These are phyloP conservation scores for Verticillium isaacii DNA, from an alignment of 2,329 filamentous ascomycete species.

Conservation along the genomic window DNA sequence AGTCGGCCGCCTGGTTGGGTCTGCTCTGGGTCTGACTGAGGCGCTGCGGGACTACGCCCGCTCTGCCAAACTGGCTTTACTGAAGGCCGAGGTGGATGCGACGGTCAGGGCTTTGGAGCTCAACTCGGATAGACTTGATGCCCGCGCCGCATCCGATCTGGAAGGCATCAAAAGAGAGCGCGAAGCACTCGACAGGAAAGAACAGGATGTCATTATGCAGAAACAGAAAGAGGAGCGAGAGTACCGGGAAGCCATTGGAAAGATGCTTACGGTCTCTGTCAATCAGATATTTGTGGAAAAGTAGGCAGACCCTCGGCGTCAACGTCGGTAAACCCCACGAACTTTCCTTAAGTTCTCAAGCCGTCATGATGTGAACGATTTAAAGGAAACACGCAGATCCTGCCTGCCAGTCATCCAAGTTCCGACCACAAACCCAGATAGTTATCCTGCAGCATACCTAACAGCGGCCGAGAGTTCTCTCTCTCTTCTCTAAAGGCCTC, in stretches of 20 bases:
- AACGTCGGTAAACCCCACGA: conserved; percentile 20
- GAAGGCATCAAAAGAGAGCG: conserved; percentile 25
- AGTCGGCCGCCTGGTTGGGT: conserved; percentile 20
- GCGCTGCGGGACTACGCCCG: conserved; percentile 22
- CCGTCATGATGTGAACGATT: too few relatives aligned
- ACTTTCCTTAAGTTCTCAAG: too few relatives aligned
- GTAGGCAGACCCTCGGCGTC: too few relatives aligned
- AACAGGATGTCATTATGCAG: conserved; percentile 19
- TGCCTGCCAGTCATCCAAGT: too few relatives aligned
- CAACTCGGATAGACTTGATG: conserved; percentile 26
- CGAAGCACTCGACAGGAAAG: conserved; percentile 28
- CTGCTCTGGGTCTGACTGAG: conserved; percentile 20
- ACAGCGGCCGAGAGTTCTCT: too few relatives aligned
- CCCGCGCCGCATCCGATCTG: conserved; percentile 17
- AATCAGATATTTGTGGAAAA: conserved; percentile 5
- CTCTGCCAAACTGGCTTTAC: conserved; percentile 20
- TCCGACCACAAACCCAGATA: too few relatives aligned
- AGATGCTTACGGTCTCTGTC: conserved; percentile 22
- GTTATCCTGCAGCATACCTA: too few relatives aligned
- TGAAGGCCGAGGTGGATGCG: conserved; percentile 20
- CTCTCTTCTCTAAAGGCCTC: too few relatives aligned
- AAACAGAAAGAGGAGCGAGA: conserved; percentile 22
- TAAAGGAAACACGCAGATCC: too few relatives aligned
- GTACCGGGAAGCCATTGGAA: conserved; percentile 21
- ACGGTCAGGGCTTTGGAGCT: conserved; percentile 25